Base-by-base conservation (phyloP, 495 filamentous ascomycete genomes). In the Trichodelitschia bisporula region DNA sequence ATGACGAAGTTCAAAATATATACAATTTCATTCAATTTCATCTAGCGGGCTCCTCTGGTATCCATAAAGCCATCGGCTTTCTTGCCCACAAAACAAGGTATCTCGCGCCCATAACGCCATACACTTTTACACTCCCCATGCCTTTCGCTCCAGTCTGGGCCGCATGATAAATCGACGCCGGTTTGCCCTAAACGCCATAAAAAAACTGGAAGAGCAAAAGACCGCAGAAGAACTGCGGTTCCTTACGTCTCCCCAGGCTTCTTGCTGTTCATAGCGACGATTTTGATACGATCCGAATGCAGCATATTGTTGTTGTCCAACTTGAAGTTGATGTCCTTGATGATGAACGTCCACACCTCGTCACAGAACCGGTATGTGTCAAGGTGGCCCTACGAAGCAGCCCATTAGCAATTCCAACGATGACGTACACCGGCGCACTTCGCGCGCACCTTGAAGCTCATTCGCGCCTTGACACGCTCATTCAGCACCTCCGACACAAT, bases 291-390 rank as follows among this genome's bases (percentile, higher is more conserved):
- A 15, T 59, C 59, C 12, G 49, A 40, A 25, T 48, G 41, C 28
- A 50, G 32, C 4, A 32, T 35, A 19, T 37, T 37, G 10, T 18
- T 63, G 44, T 78, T 78, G 37, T 91, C 79, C 52, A 99, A 69
- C 56, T 95, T 95, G 64, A 99, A 92, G 15, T 70, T 80, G 32
- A 95, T 80, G 36, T 95, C 83, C 52, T 93, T 93, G 54, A 99
- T 86, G 37, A 95, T 62, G 58, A 99, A 99, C 1, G 89, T 99
- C 89, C 89, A 99, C 32, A 99, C 89, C 57, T 99, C 89, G 53
- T 99, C 89, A 59, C 89, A 99, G 63, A 95, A 99, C 41, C 89
- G 79, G 59, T 99, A 99, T 18, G 89, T 99, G 50, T 99, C 86
- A 28, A 99, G 70, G 40, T 89, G 83, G 18, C 86, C 89, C 86